Evolutionary conservation across 2,329 filamentous ascomycete genomes (phyloP), one percentile per base, ranked within the genome.

Genomic region (Teratosphaeriaceae sp.): DNA sequence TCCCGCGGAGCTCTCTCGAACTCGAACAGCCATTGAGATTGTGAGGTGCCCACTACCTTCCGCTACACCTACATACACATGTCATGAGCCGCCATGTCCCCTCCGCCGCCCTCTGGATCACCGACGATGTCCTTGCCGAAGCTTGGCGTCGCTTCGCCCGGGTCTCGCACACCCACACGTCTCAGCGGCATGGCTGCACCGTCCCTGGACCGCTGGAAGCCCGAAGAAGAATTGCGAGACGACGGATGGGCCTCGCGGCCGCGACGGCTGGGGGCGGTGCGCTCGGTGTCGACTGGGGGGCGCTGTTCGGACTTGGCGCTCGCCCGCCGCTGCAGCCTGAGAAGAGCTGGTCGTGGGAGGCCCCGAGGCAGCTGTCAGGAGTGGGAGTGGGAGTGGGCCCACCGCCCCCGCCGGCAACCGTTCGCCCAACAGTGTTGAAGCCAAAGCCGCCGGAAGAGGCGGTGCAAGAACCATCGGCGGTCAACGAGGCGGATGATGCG

Each of bases 181-280:
- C 21, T 15, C 42, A 62, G 55, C 72, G 78, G 49, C 67, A 78
- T 71, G 77, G 75, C 51, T 80, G 78, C 65, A 70, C 71, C 50
- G 73, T 79, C 2, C 79, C 79, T 9, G 79, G 79, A 2, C 79
- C 79, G 55, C 65, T 82, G 64, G 79, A 82, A 62, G 77, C 78
- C 35, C 71, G 73, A 48, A 69, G 71, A 55, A 67, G 79, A 40
- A 65, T 73, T 35, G 66, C 75, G 2, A 79, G 71, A 59, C 68
- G 79, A 42, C 69, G 72, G 41, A 79, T 80, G 64, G 75, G 68
- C 40, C 40, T 58, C 23, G 50, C 48, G 2, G 33, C 45, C 16
- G 45, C 46, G 31, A 43, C 39, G 21, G 43, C 41, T 8, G 36
- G 43, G 18, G 24, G 33, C 23, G 42, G 39, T 18, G 45, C 51